A percentile compares a stretch with the other conserved stretches of the same genome.
Evolutionary conservation across 257 asterid species (phyloP).

Genomic region (Verbena officinalis): DNA sequence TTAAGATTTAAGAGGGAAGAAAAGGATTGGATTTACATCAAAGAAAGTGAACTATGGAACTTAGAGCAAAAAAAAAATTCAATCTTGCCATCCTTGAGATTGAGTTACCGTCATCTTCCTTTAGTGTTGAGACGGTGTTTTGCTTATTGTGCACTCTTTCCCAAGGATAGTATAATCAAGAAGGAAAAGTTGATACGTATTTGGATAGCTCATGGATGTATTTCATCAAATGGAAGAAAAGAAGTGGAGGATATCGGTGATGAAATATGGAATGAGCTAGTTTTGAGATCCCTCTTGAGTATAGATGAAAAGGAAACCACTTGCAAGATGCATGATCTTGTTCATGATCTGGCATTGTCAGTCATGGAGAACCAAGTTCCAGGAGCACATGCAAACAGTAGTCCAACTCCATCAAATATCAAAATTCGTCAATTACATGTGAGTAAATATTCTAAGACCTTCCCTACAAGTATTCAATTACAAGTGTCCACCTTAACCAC

Average conservation of each 20-base stretch:
- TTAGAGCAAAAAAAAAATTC: constrained; percentile 23
- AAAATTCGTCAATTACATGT: constrained; percentile 25
- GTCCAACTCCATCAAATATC: neutral
- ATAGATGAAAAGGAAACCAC: too few relatives aligned
- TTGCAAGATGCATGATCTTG: constrained; percentile 38
- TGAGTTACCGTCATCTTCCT: constrained; percentile 43
- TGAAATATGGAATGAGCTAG: constrained; percentile 35
- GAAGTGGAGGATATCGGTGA: constrained; percentile 36
- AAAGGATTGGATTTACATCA: constrained; percentile 35
- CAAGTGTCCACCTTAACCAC: constrained; percentile 1
- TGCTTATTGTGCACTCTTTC: constrained; percentile 41
- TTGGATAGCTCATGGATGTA: constrained; percentile 40
- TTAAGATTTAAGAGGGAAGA: constrained; percentile 30
- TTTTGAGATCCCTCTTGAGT: constrained; percentile 28
- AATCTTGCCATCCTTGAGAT: constrained; percentile 30
- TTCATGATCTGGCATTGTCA: constrained; percentile 44
- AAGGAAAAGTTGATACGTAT: constrained; percentile 22
- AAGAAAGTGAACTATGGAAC: constrained; percentile 33
- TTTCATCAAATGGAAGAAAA: constrained; percentile 21
- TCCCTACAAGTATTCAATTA: constrained; percentile 18
- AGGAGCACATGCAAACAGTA: neutral
- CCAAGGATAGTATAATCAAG: constrained; percentile 18
- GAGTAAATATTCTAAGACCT: neutral
- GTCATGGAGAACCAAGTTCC: constrained; percentile 30
- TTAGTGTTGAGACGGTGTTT: constrained; percentile 34